phyloP scores from a whole-genome alignment of 139 green algal genomes.

The Bryopsis sp. region DNA sequence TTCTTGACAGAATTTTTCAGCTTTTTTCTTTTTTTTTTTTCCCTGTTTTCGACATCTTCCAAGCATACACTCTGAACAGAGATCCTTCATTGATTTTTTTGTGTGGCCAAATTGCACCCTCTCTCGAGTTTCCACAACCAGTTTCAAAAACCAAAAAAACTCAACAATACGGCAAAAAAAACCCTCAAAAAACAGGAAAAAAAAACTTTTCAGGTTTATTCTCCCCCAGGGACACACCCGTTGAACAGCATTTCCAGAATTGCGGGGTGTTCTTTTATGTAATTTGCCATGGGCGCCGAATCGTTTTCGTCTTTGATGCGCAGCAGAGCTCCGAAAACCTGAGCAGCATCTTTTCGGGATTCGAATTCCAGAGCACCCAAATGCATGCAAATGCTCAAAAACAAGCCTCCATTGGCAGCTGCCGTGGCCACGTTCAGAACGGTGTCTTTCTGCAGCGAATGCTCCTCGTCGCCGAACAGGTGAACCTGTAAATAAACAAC shows the following conservation, averaged over 20 bases:
- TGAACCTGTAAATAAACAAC: no score
- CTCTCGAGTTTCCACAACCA: neutral
- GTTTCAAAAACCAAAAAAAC: neutral
- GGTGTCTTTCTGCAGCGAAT: slow-evolving; percentile 45
- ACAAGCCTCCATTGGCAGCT: slow-evolving; percentile 40
- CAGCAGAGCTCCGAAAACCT: slow-evolving; percentile 61
- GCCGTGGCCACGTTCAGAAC: slow-evolving; percentile 50
- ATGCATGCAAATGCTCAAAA: slow-evolving; percentile 47
- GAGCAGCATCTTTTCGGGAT: slow-evolving; percentile 67
- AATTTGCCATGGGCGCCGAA: slow-evolving; percentile 45
- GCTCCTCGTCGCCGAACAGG: slow-evolving; percentile 61
- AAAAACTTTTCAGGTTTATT: neutral
- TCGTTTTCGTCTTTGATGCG: slow-evolving; percentile 50
- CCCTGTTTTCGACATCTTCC: no score
- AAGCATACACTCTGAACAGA: no score
- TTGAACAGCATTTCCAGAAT: slow-evolving; percentile 60
- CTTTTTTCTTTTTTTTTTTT: no score
- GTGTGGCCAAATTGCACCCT: no score
- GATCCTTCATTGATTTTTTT: no score
- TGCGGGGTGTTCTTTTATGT: slow-evolving; percentile 46
- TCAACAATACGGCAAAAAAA: neutral
- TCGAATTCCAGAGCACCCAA: slow-evolving; percentile 77
- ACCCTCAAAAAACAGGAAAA: no score
- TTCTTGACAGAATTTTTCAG: no score
- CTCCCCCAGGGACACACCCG: slow-evolving; percentile 44